Evolutionary conservation across 768 basidiomycete genomes (phyloP).

Genomic region (Candolleomyces efflorescens): DNA sequence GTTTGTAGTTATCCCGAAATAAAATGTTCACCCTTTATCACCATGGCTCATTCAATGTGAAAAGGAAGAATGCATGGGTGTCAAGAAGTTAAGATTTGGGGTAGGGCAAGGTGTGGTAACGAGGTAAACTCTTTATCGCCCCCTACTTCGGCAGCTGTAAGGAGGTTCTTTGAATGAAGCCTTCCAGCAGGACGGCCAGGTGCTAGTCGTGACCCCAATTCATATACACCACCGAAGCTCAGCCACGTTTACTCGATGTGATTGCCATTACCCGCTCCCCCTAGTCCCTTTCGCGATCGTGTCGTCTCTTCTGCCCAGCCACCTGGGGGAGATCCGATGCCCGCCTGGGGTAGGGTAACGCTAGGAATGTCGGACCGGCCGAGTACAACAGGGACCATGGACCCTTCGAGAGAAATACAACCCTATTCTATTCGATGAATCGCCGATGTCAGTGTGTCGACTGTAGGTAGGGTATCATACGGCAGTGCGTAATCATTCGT

Average conservation of each 20-base stretch:
- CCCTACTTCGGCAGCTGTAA: background rate
- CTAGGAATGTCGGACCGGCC: background rate
- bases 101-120: background rate
- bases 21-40: background rate
- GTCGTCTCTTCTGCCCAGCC: background rate
- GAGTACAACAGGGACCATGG: background rate
- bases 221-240: too few relatives aligned
- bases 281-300: too few relatives aligned
- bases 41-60: background rate
- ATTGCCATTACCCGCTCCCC: too few relatives aligned
- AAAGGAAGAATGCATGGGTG: background rate
- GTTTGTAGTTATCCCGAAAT: conserved; percentile 1
- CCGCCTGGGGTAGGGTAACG: background rate
- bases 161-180: too few relatives aligned
- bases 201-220: too few relatives aligned
- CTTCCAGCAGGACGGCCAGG: too few relatives aligned
- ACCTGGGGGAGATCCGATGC: too few relatives aligned
- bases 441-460: background rate
- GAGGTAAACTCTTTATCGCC: background rate
- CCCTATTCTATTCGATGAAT: background rate
- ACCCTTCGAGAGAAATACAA: background rate
- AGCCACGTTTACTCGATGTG: too few relatives aligned
- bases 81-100: background rate
- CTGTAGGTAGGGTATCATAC: background rate
- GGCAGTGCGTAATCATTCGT: background rate